These are phyloP conservation scores for Sparassis latifolia DNA, from an alignment of 1,284 basidiomycete species.

Conservation along the genomic window DNA sequence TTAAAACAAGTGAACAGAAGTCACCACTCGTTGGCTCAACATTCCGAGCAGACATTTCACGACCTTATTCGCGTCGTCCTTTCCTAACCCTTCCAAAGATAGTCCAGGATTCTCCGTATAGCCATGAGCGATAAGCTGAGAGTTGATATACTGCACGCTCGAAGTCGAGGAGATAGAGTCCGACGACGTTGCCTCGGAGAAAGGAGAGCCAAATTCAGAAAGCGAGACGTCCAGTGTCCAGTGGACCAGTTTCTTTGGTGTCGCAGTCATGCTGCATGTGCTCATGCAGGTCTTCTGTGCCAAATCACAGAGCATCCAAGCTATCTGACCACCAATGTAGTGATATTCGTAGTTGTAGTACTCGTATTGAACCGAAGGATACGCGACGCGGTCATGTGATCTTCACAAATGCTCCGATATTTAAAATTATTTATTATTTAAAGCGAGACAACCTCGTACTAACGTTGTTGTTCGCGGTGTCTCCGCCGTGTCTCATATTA, in stretches of 20 bases:
- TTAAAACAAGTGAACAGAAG: conserved; percentile 23
- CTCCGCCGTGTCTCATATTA: too few relatives aligned
- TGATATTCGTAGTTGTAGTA: too few relatives aligned
- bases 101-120: conserved; percentile 61
- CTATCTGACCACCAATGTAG: too few relatives aligned
- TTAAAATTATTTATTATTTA: too few relatives aligned
- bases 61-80: conserved; percentile 55
- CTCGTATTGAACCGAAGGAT: too few relatives aligned
- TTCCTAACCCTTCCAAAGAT: conserved; percentile 53
- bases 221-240: conserved; percentile 26
- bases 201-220: conserved; percentile 24
- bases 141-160: conserved; percentile 63
- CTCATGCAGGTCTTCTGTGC: too few relatives aligned
- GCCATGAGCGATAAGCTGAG: conserved; percentile 76
- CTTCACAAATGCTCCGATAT: too few relatives aligned
- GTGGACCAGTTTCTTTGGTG: conserved; percentile 26
- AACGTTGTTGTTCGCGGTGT: too few relatives aligned
- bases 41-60: conserved; percentile 75
- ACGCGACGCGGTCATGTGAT: too few relatives aligned
- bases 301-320: too few relatives aligned
- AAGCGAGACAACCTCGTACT: too few relatives aligned
- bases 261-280: conserved; percentile 9
- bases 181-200: conserved; percentile 21
- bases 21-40: conserved; percentile 72
- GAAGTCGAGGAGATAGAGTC: conserved; percentile 24